phyloP scores from a whole-genome alignment of 768 basidiomycete species.

The Termitomyces titanicus region DNA sequence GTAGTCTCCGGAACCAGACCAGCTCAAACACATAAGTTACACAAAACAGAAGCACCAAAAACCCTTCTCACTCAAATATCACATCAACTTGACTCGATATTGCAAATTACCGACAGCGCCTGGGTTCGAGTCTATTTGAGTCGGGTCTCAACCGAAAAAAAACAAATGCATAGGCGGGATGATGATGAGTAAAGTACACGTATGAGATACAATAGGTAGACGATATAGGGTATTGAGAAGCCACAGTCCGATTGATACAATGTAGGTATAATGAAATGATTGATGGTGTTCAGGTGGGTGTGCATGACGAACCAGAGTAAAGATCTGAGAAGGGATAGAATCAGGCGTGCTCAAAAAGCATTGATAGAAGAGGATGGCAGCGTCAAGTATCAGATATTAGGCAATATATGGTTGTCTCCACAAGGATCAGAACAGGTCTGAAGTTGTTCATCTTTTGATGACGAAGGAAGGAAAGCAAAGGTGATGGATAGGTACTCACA shows the following conservation, averaged over 20 bases:
- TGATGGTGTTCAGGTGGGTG: neutral
- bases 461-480: slow-evolving; percentile 6
- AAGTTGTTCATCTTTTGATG: slow-evolving; percentile 44
- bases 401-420: slow-evolving; percentile 59
- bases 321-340: neutral
- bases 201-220: neutral
- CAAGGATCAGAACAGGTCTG: slow-evolving; percentile 69
- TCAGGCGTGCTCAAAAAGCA: neutral
- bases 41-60: too few species aligned
- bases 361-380: neutral
- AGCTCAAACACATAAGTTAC: too few species aligned
- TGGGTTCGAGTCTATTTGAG: too few species aligned
- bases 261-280: neutral
- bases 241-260: neutral
- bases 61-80: too few species aligned
- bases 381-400: slow-evolving; percentile 28
- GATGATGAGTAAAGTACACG: neutral
- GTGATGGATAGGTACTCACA: slow-evolving; percentile 31
- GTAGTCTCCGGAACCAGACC: too few species aligned
- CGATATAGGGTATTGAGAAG: neutral
- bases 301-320: neutral
- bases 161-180: too few species aligned
- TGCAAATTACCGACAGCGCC: too few species aligned
- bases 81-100: too few species aligned
- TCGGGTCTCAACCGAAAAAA: too few species aligned